Conservation (phyloP, 495 filamentous ascomycete genomes). For the Penicillium daleae region DNA sequence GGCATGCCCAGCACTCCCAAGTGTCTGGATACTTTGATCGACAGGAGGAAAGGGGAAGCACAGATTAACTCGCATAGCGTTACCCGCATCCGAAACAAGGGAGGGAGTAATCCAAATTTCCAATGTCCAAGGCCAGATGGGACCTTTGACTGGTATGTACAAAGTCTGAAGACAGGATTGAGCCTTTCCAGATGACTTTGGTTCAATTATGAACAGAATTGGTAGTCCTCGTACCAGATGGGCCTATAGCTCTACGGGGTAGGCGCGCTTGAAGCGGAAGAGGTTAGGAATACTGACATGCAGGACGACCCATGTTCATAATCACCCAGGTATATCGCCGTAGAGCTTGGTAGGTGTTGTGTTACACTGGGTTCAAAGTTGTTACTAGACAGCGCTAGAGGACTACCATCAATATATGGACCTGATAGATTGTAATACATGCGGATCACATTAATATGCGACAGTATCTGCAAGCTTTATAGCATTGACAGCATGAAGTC, state of each 20-base stretch:
- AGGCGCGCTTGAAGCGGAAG: conserved; percentile 1
- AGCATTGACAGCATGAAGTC: background rate
- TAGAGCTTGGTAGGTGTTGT: background rate
- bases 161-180: background rate
- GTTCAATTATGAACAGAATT: background rate
- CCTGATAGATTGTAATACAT: background rate
- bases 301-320: conserved; percentile 2
- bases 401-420: background rate
- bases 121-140: conserved; percentile 1
- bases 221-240: background rate
- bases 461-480: background rate
- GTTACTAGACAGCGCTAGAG: background rate
- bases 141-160: conserved; percentile 18
- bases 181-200: background rate
- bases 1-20: conserved; percentile 33
- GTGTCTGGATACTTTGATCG: conserved; percentile 27
- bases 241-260: background rate
- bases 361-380: background rate
- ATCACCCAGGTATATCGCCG: conserved; percentile 1
- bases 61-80: conserved; percentile 27
- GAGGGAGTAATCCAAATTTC: conserved; percentile 10
- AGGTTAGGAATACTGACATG: background rate
- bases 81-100: conserved; percentile 28
- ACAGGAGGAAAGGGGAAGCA: conserved; percentile 16
- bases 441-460: background rate